Evolutionary conservation across 768 basidiomycete genomes (phyloP).

Genomic region (Russula lepida): DNA sequence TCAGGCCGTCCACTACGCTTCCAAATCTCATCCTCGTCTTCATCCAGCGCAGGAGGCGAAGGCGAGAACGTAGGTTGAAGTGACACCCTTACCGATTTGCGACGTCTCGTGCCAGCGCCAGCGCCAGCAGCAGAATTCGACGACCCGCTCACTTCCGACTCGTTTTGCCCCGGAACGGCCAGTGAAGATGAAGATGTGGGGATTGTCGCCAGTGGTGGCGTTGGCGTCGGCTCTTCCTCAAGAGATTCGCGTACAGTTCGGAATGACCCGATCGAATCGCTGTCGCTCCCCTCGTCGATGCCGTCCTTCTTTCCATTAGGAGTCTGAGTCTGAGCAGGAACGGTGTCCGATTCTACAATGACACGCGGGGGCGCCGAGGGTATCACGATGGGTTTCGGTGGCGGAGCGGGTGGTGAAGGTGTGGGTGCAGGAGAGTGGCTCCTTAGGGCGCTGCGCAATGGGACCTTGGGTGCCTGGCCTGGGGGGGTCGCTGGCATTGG

Average conservation of each 20-base stretch:
- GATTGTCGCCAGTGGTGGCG: background rate
- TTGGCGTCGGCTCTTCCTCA: constrained; percentile 26
- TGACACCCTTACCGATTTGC: constrained; percentile 75
- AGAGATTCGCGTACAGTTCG: constrained; percentile 56
- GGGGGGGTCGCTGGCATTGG: background rate
- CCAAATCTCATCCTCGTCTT: constrained; percentile 30
- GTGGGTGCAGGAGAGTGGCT: constrained; percentile 24
- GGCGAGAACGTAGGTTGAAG: constrained; percentile 68
- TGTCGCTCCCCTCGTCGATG: constrained; percentile 31
- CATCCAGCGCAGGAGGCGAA: constrained; percentile 56
- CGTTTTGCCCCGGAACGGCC: constrained; percentile 18
- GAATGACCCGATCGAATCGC: constrained; percentile 51
- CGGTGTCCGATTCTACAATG: background rate
- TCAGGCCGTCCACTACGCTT: constrained; percentile 8
- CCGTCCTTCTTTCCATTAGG: background rate
- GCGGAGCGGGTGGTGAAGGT: constrained; percentile 6
- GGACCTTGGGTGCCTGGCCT: constrained; percentile 31
- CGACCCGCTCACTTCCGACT: constrained; percentile 27
- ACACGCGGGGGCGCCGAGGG: constrained; percentile 16
- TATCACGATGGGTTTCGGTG: constrained; percentile 9
- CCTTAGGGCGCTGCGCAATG: constrained; percentile 56
- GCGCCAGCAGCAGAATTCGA: constrained; percentile 19
- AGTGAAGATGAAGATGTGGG: background rate
- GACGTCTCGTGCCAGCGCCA: constrained; percentile 25
- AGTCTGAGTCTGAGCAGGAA: background rate